Base-by-base conservation (phyloP, 805 yeast species). In the Brettanomyces naardenensis region DNA sequence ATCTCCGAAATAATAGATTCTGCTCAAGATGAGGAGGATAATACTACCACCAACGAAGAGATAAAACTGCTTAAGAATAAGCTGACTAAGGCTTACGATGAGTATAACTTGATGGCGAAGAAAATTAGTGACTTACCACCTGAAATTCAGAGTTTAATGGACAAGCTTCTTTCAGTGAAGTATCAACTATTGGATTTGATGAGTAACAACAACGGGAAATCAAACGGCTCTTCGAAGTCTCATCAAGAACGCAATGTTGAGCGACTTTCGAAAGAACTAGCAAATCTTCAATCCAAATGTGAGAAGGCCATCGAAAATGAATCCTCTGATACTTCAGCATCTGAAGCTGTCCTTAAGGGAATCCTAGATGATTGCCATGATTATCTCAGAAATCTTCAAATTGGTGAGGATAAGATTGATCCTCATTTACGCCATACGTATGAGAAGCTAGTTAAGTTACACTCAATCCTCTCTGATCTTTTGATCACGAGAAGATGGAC, bases 401-500 rank as follows among this genome's bases (percentile, higher is more conserved):
- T 80, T 28, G 73, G 62, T 19, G 62, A 60, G 9, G 55, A 56
- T 19, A 60, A 66, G 45, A 58, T 73, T 31, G 79, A 72, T 47
- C 65, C 72, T 10, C 60, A 69, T 36, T 68, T 84, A 38, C 64
- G 67, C 35, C 74, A 74, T 14, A 66, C 83, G 21, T 89, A 84
- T 60, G 69, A 73, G 35, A 69, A 74, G 41, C 65, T 92, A 46
- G 64, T 73, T 22, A 74, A 71, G 32, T 68, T 87, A 48, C 85
- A 87, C 56, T 68, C 75, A 19, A 79, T 80, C 15, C 69, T 92
- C 43, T 95, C 86, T 49, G 86, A 85, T 47, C 65, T 92, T 44
- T 68, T 90, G 49, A 77, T 92, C 32, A 92, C 98, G 3, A 79
- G 96, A 60, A 75, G 98, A 58, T 92, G 99, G 99, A 90, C 97